Evolutionary conservation across 345 rosid species (phyloP).

Genomic region (Sapria himalayana): DNA sequence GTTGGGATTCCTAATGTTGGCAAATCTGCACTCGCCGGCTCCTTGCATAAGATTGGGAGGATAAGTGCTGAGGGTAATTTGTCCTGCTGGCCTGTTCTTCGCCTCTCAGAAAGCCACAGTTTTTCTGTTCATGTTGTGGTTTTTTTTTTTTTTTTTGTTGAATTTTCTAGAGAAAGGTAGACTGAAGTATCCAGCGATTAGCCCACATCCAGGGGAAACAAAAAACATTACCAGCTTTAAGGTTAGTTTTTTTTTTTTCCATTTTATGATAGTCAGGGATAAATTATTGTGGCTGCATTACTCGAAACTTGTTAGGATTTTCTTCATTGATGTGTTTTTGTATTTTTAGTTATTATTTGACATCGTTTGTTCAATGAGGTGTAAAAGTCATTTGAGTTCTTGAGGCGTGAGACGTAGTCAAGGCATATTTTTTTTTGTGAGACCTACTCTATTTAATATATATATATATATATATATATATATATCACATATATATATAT

Average conservation of each 20-base stretch:
- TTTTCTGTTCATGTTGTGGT: not conserved
- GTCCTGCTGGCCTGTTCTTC: not conserved
- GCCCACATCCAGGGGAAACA: constrained; percentile 68
- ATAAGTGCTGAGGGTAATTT: constrained; percentile 46
- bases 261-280: too few relatives aligned
- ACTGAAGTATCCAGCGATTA: constrained; percentile 49
- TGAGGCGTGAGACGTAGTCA: too few relatives aligned
- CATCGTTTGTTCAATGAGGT: not conserved
- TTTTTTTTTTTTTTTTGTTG: too few relatives aligned
- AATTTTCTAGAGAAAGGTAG: constrained; percentile 59
- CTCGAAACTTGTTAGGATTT: not conserved
- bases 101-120: not conserved
- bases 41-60: constrained; percentile 76
- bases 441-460: too few relatives aligned
- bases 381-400: too few relatives aligned
- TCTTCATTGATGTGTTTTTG: not conserved
- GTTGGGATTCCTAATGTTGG: constrained; percentile 80
- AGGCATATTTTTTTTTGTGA: too few relatives aligned
- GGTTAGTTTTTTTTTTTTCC: constrained; percentile 16
- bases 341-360: not conserved
- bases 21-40: constrained; percentile 62
- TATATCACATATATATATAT: too few relatives aligned
- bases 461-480: too few relatives aligned
- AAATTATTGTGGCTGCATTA: too few relatives aligned
- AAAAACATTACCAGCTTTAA: constrained; percentile 72